phyloP scores from a whole-genome alignment of 768 basidiomycete species.

The Candolleomyces efflorescens region DNA sequence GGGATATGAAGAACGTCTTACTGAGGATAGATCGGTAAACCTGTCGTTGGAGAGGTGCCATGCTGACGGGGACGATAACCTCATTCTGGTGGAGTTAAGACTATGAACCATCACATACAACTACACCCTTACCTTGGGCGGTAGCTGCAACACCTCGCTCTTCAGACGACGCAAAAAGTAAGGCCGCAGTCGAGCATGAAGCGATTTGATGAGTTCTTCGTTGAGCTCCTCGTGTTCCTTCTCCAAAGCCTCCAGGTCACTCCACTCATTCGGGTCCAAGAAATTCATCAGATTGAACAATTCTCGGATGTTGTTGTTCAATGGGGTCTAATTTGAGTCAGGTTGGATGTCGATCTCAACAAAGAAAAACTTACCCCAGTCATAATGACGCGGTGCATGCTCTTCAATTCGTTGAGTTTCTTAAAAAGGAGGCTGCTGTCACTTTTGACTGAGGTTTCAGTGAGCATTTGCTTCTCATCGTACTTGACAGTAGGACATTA shows the following conservation, averaged over 20 bases:
- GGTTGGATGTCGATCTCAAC: neutral
- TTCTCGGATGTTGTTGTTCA: conserved; percentile 97
- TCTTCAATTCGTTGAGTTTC: conserved; percentile 75
- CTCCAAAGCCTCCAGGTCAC: conserved; percentile 68
- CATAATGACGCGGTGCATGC: conserved; percentile 80
- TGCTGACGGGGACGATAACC: conserved; percentile 86
- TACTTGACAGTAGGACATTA: neutral
- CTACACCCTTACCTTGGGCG: conserved; percentile 64
- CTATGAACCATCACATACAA: neutral
- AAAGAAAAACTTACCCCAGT: conserved; percentile 59
- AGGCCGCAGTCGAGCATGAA: conserved; percentile 76
- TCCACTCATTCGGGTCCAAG: conserved; percentile 75
- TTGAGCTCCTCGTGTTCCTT: conserved; percentile 66
- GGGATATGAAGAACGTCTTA: conserved; percentile 20
- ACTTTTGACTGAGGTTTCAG: conserved; percentile 62
- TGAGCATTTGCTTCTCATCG: neutral
- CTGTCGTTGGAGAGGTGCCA: conserved; percentile 83
- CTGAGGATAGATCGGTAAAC: conserved; percentile 85
- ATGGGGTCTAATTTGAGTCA: conserved; percentile 58
- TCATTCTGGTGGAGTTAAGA: conserved; percentile 55
- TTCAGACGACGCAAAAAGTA: conserved; percentile 95
- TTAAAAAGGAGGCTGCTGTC: conserved; percentile 77
- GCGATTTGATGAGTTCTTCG: conserved; percentile 73
- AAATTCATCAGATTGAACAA: conserved; percentile 98
- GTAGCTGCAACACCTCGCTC: conserved; percentile 88